These are phyloP conservation scores for Pseudocercospora macadamiae DNA, from an alignment of 2,329 filamentous ascomycete species.

Conservation along the genomic window DNA sequence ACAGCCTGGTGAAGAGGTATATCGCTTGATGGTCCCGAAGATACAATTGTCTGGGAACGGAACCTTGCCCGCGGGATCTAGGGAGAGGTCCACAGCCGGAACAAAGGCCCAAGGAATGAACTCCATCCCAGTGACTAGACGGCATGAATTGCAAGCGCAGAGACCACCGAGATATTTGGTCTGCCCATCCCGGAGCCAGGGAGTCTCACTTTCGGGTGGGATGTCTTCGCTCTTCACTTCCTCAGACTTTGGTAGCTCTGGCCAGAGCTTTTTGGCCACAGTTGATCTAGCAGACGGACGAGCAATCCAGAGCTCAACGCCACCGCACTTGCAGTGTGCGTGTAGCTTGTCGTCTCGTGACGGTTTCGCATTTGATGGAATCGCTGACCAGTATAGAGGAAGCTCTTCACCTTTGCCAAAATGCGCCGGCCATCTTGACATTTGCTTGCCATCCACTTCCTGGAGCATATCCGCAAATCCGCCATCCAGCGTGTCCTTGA, in stretches of 20 bases:
- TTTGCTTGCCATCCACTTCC: slow-evolving; percentile 27
- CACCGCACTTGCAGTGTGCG: slow-evolving; percentile 59
- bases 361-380: not conserved
- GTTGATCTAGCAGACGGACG: slow-evolving; percentile 55
- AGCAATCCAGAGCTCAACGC: slow-evolving; percentile 60
- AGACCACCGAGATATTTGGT: slow-evolving; percentile 62
- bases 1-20: slow-evolving; percentile 57
- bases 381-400: slow-evolving; percentile 31
- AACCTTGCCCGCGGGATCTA: slow-evolving; percentile 30
- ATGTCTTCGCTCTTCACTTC: slow-evolving; percentile 48
- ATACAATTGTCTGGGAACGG: slow-evolving; percentile 35
- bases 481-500: slow-evolving; percentile 43
- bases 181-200: slow-evolving; percentile 58
- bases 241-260: slow-evolving; percentile 52
- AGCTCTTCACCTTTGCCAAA: slow-evolving; percentile 23
- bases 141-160: slow-evolving; percentile 66
- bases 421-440: slow-evolving; percentile 34
- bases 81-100: slow-evolving; percentile 60
- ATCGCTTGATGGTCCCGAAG: slow-evolving; percentile 53
- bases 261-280: slow-evolving; percentile 51
- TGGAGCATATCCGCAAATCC: slow-evolving; percentile 42
- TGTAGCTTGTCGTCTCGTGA: slow-evolving; percentile 38
- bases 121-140: slow-evolving; percentile 63
- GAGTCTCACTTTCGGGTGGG: slow-evolving; percentile 56
- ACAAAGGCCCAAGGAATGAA: slow-evolving; percentile 70